These are phyloP conservation scores for Venturia nashicola DNA, from an alignment of 2,329 filamentous ascomycete genomes.

Conservation along the genomic window DNA sequence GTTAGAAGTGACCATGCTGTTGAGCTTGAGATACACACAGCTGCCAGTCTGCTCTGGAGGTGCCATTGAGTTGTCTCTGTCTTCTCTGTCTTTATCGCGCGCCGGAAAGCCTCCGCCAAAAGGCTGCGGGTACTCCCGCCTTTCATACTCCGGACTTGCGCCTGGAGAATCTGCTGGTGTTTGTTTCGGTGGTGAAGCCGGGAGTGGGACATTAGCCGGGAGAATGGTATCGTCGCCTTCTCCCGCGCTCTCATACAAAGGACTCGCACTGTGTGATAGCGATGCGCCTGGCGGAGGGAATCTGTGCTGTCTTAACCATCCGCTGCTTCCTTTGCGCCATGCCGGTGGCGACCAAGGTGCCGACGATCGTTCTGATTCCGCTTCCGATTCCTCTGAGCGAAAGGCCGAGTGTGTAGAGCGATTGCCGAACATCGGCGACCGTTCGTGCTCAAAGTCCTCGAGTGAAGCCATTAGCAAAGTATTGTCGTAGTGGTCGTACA, in stretches of 20 bases:
- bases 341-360: constrained; percentile 55
- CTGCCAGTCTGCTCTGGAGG: constrained; percentile 30
- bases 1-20: constrained; percentile 21
- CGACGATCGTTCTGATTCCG: constrained; percentile 31
- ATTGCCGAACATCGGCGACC: constrained; percentile 40
- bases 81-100: constrained; percentile 2
- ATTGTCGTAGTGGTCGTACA: constrained; percentile 22
- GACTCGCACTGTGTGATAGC: constrained; percentile 44
- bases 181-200: constrained; percentile 44
- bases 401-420: constrained; percentile 53
- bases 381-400: constrained; percentile 34
- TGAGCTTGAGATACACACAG: constrained; percentile 29
- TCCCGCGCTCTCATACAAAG: constrained; percentile 46
- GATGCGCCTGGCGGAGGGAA: constrained; percentile 17
- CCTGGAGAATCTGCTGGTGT: constrained; percentile 37
- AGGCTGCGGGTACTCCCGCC: constrained; percentile 16
- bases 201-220: constrained; percentile 47
- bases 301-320: constrained; percentile 34
- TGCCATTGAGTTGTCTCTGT: constrained; percentile 12
- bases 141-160: constrained; percentile 27
- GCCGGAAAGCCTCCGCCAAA: constrained; percentile 8
- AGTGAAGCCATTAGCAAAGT: constrained; percentile 48
- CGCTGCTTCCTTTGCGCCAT: constrained; percentile 47
- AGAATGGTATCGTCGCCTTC: constrained; percentile 36
- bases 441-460: constrained; percentile 46